Evolutionary conservation across 768 basidiomycete genomes (phyloP).

Genomic region (Infundibulicybe gibba): DNA sequence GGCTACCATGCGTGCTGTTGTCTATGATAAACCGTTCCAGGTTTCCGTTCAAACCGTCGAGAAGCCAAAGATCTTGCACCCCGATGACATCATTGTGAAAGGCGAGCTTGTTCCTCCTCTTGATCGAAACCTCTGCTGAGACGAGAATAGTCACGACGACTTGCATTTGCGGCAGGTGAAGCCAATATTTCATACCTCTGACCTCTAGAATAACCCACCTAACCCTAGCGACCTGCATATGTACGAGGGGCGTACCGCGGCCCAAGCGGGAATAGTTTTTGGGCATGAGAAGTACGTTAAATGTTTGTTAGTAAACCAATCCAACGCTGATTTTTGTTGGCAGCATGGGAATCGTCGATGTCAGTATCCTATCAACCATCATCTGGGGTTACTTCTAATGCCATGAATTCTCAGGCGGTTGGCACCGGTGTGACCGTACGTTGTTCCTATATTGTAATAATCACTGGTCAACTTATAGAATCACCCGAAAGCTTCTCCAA

Average conservation of each 20-base stretch:
- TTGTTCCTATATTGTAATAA: not conserved
- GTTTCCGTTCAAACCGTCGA: constrained; percentile 43
- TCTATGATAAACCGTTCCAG: constrained; percentile 46
- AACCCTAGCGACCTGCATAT: constrained; percentile 44
- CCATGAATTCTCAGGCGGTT: constrained; percentile 33
- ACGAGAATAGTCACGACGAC: constrained; percentile 39
- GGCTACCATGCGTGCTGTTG: constrained; percentile 47
- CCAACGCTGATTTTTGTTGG: not conserved
- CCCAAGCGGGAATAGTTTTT: constrained; percentile 45
- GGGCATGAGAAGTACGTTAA: constrained; percentile 47
- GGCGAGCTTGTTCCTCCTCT: constrained; percentile 15
- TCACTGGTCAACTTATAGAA: not conserved
- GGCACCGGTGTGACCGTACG: constrained; percentile 40
- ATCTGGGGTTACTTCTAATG: not conserved
- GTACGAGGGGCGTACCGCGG: constrained; percentile 54
- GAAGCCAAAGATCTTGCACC: constrained; percentile 44
- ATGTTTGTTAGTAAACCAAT: not conserved
- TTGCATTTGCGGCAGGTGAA: constrained; percentile 48
- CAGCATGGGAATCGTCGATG: constrained; percentile 50
- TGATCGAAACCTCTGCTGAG: not conserved
- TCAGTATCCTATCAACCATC: constrained; percentile 10
- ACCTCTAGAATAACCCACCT: not conserved
- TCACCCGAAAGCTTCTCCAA: constrained; percentile 35
- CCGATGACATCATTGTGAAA: constrained; percentile 51
- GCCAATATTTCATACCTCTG: not conserved